Conservation (phyloP, 257 asterid species). For the Gentiana dahurica region DNA sequence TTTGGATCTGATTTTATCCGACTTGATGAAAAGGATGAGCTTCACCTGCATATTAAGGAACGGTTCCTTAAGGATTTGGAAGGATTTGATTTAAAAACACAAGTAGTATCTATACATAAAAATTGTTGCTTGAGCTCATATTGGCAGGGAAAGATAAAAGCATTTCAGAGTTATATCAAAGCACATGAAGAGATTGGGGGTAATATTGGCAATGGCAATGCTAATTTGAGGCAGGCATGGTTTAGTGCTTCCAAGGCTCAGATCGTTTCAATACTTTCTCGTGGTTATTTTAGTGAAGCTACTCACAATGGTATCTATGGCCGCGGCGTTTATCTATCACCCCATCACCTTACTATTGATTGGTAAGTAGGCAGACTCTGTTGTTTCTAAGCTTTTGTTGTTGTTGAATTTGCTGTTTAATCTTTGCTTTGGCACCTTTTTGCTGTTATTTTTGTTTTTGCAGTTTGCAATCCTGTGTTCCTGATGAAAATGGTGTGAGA, state of each 20-base stretch:
- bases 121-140: not conserved
- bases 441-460: not conserved
- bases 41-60: not conserved
- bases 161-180: not conserved
- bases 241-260: conserved; percentile 22
- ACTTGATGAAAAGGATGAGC: conserved; percentile 4
- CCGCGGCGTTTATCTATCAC: no score
- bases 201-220: conserved; percentile 2
- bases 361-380: no score
- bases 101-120: conserved; percentile 14
- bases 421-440: no score
- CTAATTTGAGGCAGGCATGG: conserved; percentile 16
- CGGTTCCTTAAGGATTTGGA: conserved; percentile 8
- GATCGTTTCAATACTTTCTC: not conserved
- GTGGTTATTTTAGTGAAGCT: no score
- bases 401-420: no score
- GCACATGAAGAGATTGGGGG: conserved; percentile 2
- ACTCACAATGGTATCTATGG: no score
- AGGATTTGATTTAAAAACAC: conserved; percentile 3
- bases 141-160: conserved; percentile 8
- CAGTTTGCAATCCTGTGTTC: conserved; percentile 24
- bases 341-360: no score
- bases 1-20: conserved; percentile 3
- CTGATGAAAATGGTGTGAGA: conserved; percentile 40
- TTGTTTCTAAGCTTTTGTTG: no score